A percentile compares a stretch with the other conserved stretches of the same genome.
These are phyloP conservation scores for Tylopilus cervinicoccineus DNA, from an alignment of 768 basidiomycete species.

Conservation along the genomic window DNA sequence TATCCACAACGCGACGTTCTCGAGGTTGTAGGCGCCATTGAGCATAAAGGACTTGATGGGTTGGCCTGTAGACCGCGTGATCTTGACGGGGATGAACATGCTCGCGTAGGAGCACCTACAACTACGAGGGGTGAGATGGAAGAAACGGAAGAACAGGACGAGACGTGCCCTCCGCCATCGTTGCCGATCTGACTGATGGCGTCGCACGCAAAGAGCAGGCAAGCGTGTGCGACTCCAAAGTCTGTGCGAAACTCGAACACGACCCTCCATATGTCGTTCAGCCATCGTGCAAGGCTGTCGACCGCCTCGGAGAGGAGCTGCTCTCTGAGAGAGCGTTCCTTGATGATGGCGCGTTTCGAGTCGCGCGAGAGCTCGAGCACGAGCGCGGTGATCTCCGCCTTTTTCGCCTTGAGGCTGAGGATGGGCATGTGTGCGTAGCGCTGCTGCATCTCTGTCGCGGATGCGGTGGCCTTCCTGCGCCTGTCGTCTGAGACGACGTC, in stretches of 20 bases:
- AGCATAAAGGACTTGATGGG: slow-evolving; percentile 47
- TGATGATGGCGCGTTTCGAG: slow-evolving; percentile 47
- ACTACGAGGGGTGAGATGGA: slow-evolving; percentile 29
- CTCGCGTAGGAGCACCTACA: slow-evolving; percentile 52
- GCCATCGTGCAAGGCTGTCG: slow-evolving; percentile 52
- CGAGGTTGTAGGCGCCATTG: slow-evolving; percentile 44
- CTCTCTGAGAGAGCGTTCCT: slow-evolving; percentile 49
- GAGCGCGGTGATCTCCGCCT: slow-evolving; percentile 49
- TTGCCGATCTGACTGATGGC: slow-evolving; percentile 42
- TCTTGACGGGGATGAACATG: slow-evolving; percentile 42
- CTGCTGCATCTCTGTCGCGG: slow-evolving; percentile 39
- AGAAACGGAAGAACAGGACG: slow-evolving; percentile 6
- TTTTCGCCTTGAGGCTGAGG: slow-evolving; percentile 51
- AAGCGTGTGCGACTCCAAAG: slow-evolving; percentile 50
- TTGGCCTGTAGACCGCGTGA: slow-evolving; percentile 42
- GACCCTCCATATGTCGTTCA: slow-evolving; percentile 60
- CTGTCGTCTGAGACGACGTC: slow-evolving; percentile 38
- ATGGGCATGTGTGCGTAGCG: slow-evolving; percentile 41
- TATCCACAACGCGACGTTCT: slow-evolving; percentile 52
- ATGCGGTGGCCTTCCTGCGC: slow-evolving; percentile 36
- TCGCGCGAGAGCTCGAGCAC: slow-evolving; percentile 53
- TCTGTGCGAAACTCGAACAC: slow-evolving; percentile 56
- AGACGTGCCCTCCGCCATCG: slow-evolving; percentile 35
- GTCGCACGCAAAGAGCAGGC: slow-evolving; percentile 50
- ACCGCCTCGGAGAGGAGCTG: slow-evolving; percentile 55